A percentile compares a stretch with the other conserved stretches of the same genome.
These are phyloP conservation scores for Hawksworthiomyces lignivorus DNA, from an alignment of 2,329 filamentous ascomycete genomes.

Conservation along the genomic window DNA sequence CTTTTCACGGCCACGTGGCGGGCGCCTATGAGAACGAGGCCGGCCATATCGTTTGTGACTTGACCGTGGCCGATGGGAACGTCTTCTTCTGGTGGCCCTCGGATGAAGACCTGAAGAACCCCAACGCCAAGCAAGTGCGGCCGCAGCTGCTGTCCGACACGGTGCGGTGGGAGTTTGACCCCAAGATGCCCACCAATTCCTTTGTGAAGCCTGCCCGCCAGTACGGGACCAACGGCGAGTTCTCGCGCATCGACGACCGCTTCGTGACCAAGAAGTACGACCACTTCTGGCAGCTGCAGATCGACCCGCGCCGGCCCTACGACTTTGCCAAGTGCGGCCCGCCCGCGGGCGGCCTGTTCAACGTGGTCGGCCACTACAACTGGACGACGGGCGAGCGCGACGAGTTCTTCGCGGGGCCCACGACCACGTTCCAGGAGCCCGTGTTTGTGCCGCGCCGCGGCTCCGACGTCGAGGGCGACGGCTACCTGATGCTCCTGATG, in stretches of 20 bases:
- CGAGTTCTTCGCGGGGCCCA: slow-evolving; percentile 36
- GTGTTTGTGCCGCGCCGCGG: slow-evolving; percentile 40
- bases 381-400: slow-evolving; percentile 31
- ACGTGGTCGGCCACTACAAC: slow-evolving; percentile 37
- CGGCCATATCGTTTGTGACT: slow-evolving; percentile 36
- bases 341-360: slow-evolving; percentile 35
- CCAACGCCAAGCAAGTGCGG: slow-evolving; percentile 18
- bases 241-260: slow-evolving; percentile 41
- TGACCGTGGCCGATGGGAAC: slow-evolving; percentile 35
- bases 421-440: slow-evolving; percentile 44
- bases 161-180: slow-evolving; percentile 33
- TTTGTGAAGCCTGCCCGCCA: slow-evolving; percentile 27
- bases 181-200: slow-evolving; percentile 26
- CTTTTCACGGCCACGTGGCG: slow-evolving; percentile 39
- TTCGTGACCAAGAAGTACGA: slow-evolving; percentile 35
- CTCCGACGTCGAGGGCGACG: slow-evolving; percentile 38
- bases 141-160: slow-evolving; percentile 32
- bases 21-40: slow-evolving; percentile 40
- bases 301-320: slow-evolving; percentile 29
- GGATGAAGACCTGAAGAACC: slow-evolving; percentile 20
- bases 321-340: slow-evolving; percentile 38
- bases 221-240: slow-evolving; percentile 39
- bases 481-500: slow-evolving; percentile 39
- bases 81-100: slow-evolving; percentile 40
- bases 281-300: slow-evolving; percentile 39